These are phyloP conservation scores for Backusella australiensis DNA, from an alignment of 192 early-diverging fungal genomes.

Conservation along the genomic window DNA sequence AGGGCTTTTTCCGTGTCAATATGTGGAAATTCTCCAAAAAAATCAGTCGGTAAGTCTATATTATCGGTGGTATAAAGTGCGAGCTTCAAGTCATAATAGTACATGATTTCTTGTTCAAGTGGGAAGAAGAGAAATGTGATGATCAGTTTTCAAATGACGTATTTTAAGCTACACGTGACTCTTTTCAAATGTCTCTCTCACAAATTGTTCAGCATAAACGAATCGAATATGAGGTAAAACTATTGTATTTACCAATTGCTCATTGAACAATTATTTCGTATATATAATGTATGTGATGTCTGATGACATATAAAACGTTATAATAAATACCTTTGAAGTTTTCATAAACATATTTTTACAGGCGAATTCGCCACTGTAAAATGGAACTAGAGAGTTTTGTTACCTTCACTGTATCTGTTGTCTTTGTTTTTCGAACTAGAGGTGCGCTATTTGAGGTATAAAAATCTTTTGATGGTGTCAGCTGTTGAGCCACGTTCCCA, in stretches of 20 bases:
- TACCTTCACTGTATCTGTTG: not conserved
- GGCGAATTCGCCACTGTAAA: too few relatives aligned
- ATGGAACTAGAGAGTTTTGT: too few relatives aligned
- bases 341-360: too few relatives aligned
- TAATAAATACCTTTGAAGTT: too few relatives aligned
- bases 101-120: slow-evolving; percentile 1
- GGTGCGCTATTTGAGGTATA: not conserved
- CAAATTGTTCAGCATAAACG: too few relatives aligned
- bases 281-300: too few relatives aligned
- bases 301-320: too few relatives aligned
- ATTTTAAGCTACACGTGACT: not conserved
- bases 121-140: not conserved
- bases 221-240: too few relatives aligned
- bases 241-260: too few relatives aligned
- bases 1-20: not conserved
- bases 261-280: too few relatives aligned
- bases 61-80: not conserved
- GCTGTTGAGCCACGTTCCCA: slow-evolving; percentile 16
- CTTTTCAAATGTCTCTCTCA: not conserved
- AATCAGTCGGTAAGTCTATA: not conserved
- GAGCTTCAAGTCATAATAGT: slow-evolving; percentile 15
- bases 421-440: not conserved
- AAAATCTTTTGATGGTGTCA: not conserved
- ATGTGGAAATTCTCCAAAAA: not conserved
- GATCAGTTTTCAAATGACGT: not conserved